A percentile compares a stretch with the other conserved stretches of the same genome.
Evolutionary conservation across 2,329 filamentous ascomycete species (phyloP).

Genomic region (Curvularia lunata): DNA sequence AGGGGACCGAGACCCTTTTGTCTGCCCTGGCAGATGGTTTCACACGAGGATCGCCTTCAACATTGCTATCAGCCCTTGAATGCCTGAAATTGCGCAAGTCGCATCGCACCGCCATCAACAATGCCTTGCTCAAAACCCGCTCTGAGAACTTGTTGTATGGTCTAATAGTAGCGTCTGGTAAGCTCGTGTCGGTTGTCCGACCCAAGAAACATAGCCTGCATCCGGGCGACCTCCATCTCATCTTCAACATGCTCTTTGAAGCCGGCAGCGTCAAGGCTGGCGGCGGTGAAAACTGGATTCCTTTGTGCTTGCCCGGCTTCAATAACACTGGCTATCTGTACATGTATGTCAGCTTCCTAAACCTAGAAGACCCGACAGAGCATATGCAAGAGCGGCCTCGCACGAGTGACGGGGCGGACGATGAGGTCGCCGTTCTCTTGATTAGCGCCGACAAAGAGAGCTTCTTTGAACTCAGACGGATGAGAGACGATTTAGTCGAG

Average conservation of each 20-base stretch:
- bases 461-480: constrained; percentile 85
- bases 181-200: constrained; percentile 90
- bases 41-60: constrained; percentile 87
- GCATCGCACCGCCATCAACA: constrained; percentile 85
- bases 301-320: constrained; percentile 92
- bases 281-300: constrained; percentile 97
- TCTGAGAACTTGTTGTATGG: constrained; percentile 86
- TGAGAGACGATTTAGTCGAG: constrained; percentile 66
- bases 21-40: constrained; percentile 95
- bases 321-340: constrained; percentile 97
- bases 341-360: constrained; percentile 98
- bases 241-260: constrained; percentile 99
- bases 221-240: constrained; percentile 90
- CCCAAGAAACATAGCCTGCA: constrained; percentile 95
- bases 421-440: constrained; percentile 85
- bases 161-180: constrained; percentile 88
- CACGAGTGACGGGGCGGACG: constrained; percentile 57
- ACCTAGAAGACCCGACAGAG: constrained; percentile 59
- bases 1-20: constrained; percentile 88
- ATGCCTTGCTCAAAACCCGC: constrained; percentile 78
- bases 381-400: constrained; percentile 51
- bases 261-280: constrained; percentile 89
- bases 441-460: constrained; percentile 93
- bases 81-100: constrained; percentile 91
- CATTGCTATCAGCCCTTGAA: constrained; percentile 86